Evolutionary conservation across 257 asterid genomes (phyloP).

Genomic region (Leptodermis oblonga): DNA sequence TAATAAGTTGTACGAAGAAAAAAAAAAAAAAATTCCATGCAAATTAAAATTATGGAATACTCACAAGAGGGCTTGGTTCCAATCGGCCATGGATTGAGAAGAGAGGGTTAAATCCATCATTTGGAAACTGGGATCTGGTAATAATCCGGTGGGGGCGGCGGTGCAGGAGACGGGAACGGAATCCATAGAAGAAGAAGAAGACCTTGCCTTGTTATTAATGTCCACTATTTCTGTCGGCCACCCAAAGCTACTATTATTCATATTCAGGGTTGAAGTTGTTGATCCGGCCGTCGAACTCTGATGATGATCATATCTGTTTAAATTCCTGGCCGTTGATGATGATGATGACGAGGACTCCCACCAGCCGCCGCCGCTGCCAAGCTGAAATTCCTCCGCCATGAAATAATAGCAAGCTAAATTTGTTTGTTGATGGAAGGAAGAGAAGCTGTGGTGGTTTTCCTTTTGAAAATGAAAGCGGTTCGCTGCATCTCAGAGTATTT

Average conservation of each 20-base stretch:
- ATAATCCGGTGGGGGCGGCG: slow-evolving; percentile 17
- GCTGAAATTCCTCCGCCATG: slow-evolving; percentile 75
- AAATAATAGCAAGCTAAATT: background rate
- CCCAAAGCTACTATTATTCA: slow-evolving; percentile 42
- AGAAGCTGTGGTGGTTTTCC: background rate
- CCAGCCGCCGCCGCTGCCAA: slow-evolving; percentile 73
- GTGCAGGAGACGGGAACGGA: slow-evolving; percentile 16
- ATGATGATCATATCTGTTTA: slow-evolving; percentile 46
- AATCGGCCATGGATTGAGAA: slow-evolving; percentile 61
- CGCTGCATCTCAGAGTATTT: slow-evolving; percentile 48
- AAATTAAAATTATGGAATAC: slow-evolving; percentile 9
- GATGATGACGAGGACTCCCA: too few species aligned
- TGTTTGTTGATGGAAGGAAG: background rate
- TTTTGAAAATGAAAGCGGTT: slow-evolving; percentile 46
- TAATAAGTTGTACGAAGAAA: too few species aligned
- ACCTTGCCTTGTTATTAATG: slow-evolving; percentile 42
- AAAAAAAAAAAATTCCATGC: too few species aligned
- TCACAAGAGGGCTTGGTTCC: slow-evolving; percentile 68
- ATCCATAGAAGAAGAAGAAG: slow-evolving; percentile 48
- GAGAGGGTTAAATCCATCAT: slow-evolving; percentile 72
- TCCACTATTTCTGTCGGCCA: slow-evolving; percentile 64
- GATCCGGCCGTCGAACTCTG: too few species aligned
- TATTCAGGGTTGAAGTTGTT: slow-evolving; percentile 33
- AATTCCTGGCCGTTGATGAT: slow-evolving; percentile 35
- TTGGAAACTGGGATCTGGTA: slow-evolving; percentile 46